These are phyloP conservation scores for Aspergillus niger DNA, from an alignment of 2,329 filamentous ascomycete genomes.

Conservation along the genomic window DNA sequence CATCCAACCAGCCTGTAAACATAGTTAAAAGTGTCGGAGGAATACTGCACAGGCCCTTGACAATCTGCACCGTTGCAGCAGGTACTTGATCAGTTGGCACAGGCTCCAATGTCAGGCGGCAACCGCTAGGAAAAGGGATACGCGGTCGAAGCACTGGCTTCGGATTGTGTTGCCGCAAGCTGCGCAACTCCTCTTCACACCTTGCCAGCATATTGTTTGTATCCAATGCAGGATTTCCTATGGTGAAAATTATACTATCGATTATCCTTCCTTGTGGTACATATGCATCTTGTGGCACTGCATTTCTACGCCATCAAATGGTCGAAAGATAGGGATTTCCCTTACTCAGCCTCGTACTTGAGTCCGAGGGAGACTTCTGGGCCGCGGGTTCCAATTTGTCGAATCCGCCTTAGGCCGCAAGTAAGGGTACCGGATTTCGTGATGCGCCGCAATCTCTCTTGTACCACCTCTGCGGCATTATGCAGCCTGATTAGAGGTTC, in stretches of 20 bases:
- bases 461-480: not conserved
- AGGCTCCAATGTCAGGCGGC: not conserved
- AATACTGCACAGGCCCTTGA: not conserved
- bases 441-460: not conserved
- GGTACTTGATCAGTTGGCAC: not conserved
- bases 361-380: not conserved
- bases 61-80: not conserved
- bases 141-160: not conserved
- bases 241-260: not conserved
- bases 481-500: not conserved
- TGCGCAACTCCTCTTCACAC: not conserved
- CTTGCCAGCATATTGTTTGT: not conserved
- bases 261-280: not conserved
- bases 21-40: not conserved
- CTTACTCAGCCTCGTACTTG: not conserved
- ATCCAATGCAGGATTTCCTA: not conserved
- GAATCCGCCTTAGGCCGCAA: not conserved
- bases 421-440: not conserved
- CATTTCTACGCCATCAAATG: not conserved
- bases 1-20: not conserved
- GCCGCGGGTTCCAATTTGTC: not conserved
- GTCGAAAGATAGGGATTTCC: not conserved
- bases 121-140: not conserved
- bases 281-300: not conserved
- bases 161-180: not conserved